phyloP scores from a whole-genome alignment of 257 asterid species.

The Fraxinus anomala region DNA sequence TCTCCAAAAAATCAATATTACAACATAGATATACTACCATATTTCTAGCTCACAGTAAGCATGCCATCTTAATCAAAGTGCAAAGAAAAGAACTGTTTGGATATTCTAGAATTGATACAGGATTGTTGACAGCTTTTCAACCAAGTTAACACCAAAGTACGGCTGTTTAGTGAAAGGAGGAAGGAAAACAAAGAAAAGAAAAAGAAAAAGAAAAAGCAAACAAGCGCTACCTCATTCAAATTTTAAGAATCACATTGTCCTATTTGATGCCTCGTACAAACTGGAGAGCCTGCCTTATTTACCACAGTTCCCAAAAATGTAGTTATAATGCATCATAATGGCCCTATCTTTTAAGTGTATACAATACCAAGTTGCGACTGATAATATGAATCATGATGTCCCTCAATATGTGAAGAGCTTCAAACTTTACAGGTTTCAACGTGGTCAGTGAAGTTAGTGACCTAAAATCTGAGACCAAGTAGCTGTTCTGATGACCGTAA shows the following conservation, averaged over 20 bases:
- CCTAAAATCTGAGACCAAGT: not conserved
- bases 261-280: not conserved
- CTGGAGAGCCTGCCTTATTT: not conserved
- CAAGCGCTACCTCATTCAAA: conserved; percentile 18
- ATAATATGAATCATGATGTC: not conserved
- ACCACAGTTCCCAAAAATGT: not conserved
- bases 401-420: not conserved
- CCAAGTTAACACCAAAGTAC: not conserved
- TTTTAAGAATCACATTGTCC: conserved; percentile 4
- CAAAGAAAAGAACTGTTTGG: not conserved
- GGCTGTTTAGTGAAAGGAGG: too few relatives aligned
- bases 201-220: not conserved
- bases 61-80: not conserved
- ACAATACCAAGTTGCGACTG: not conserved
- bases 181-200: not conserved
- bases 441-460: not conserved
- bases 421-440: not conserved
- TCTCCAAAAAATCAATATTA: too few relatives aligned
- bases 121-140: not conserved
- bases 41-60: not conserved
- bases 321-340: not conserved
- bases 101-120: not conserved
- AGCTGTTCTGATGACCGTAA: not conserved
- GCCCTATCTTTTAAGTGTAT: not conserved
- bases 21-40: not conserved